Evolutionary conservation across 2,329 filamentous ascomycete species (phyloP).

Genomic region (Celoporthe dispersa): DNA sequence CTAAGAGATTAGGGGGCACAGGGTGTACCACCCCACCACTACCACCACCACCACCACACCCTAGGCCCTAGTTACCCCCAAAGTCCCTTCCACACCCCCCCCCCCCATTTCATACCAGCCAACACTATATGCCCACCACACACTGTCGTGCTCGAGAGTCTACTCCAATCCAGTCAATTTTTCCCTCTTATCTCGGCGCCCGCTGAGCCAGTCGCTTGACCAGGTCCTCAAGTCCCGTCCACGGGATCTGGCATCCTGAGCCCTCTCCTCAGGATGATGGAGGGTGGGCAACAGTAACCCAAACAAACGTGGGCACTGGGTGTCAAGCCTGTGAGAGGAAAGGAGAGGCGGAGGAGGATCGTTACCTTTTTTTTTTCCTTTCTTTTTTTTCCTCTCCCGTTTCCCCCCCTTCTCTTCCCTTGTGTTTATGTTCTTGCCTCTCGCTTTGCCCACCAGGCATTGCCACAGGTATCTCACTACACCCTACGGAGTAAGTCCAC

Average conservation of each 20-base stretch:
- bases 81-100: background rate
- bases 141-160: constrained; percentile 3
- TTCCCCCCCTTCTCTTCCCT: background rate
- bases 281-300: background rate
- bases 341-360: background rate
- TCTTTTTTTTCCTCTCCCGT: background rate
- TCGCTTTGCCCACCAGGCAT: background rate
- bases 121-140: background rate
- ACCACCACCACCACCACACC: background rate
- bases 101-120: background rate
- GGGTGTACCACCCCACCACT: background rate
- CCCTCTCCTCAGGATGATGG: background rate
- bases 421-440: background rate
- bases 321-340: background rate
- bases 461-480: background rate
- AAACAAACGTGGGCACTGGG: background rate
- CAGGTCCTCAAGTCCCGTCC: background rate
- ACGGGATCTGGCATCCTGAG: background rate
- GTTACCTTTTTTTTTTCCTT: background rate
- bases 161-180: background rate
- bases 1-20: constrained; percentile 10
- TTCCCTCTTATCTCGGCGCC: constrained; percentile 10
- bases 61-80: background rate
- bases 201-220: constrained; percentile 11
- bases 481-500: background rate